Conservation (phyloP, 805 yeast genomes). For the Starmera caribaea region DNA sequence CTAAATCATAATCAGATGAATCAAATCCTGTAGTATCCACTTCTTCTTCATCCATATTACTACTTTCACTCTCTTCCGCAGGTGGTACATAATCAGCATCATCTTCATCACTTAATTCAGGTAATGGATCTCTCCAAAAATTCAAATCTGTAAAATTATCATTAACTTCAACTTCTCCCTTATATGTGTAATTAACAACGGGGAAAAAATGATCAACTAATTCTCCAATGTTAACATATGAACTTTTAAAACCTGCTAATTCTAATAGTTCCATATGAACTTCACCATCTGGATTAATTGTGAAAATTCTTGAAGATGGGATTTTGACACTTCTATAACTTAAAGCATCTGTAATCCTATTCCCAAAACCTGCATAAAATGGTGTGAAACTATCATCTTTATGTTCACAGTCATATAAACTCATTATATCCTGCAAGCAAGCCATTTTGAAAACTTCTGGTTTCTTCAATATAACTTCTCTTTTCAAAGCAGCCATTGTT, state of each 20-base stretch:
- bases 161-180: constrained; percentile 19
- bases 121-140: constrained; percentile 64
- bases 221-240: constrained; percentile 85
- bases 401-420: constrained; percentile 38
- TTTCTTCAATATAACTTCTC: constrained; percentile 89
- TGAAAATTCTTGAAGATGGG: constrained; percentile 89
- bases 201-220: constrained; percentile 97
- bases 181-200: constrained; percentile 37
- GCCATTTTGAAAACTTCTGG: constrained; percentile 99
- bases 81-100: constrained; percentile 58
- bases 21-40: constrained; percentile 47
- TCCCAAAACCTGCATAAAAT: constrained; percentile 96
- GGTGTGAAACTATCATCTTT: constrained; percentile 50
- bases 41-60: constrained; percentile 51
- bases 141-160: constrained; percentile 72
- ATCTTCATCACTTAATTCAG: too few species aligned
- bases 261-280: constrained; percentile 95
- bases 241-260: constrained; percentile 82
- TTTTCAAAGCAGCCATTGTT: constrained; percentile 85
- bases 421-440: constrained; percentile 76
- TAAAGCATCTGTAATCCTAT: constrained; percentile 91
- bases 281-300: constrained; percentile 93
- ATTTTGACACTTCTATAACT: constrained; percentile 90
- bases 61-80: constrained; percentile 55
- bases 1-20: constrained; percentile 65